Conservation (phyloP, 306 rosid species). For the Trichosanthes truncata region DNA sequence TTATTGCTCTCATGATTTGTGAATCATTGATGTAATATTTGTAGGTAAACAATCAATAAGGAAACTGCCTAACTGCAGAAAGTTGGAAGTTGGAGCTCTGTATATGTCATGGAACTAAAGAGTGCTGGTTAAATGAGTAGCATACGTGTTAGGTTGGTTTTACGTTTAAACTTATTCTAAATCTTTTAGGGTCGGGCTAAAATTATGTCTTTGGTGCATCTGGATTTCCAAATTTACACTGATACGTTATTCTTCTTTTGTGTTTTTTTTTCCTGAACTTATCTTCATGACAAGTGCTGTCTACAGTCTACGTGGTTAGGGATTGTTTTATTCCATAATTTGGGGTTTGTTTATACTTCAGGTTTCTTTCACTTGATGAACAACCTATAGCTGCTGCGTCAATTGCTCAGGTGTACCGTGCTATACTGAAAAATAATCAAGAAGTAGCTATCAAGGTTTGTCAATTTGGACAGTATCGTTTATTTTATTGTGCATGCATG, state of each 20-base stretch:
- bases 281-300: background rate
- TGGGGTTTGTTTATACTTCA: constrained; percentile 15
- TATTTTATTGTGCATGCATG: background rate
- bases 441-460: constrained; percentile 92
- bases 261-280: background rate
- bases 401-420: constrained; percentile 87
- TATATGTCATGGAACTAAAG: background rate
- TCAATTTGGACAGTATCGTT: background rate
- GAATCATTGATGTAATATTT: background rate
- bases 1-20: background rate
- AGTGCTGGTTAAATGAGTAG: constrained; percentile 3
- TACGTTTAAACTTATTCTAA: background rate
- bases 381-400: constrained; percentile 87
- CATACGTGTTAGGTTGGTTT: background rate
- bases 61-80: constrained; percentile 3
- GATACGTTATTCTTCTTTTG: background rate
- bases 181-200: background rate
- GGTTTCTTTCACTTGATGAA: constrained; percentile 75
- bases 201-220: background rate
- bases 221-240: background rate
- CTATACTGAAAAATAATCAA: constrained; percentile 49
- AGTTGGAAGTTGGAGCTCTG: background rate
- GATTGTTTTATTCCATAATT: background rate
- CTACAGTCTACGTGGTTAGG: background rate
- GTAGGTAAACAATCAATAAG: background rate